Evolutionary conservation across 2,329 filamentous ascomycete species (phyloP), one percentile per base, ranked within the genome.

Genomic region (Pseudomassariella vexata): DNA sequence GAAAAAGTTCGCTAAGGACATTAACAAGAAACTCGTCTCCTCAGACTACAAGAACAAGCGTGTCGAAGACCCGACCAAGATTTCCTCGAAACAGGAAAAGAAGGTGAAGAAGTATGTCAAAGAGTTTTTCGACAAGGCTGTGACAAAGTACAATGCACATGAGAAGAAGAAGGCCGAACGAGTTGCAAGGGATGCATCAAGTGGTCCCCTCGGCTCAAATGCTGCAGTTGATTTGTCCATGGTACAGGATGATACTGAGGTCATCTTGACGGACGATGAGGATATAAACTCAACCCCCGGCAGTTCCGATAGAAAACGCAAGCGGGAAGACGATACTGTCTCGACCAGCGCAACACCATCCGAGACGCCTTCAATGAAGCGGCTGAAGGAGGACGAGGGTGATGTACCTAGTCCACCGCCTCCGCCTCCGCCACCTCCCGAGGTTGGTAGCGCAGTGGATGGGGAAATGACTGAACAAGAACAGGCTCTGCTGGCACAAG

Each of bases 11-110:
- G 70, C 68, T 34, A 77, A 79, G 47, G 71, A 82, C 56, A 73
- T 90, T 28, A 79, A 79, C 35, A 95, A 95, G 60, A 94, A 90
- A 57, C 73, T 96, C 10, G 89, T 95, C 14, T 77, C 85, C 12
- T 92, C 87, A 0, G 90, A 96, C 56, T 95, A 85, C 63, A 94
- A 94, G 56, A 83, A 90, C 50, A 77, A 79, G 28, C 81, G 87
- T n/a, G 88, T 95, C 8, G 73, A 77, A 27, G 82, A 95, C 49
- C 90, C 88, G 0, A 85, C 77, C 9, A 53, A 54, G 29, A 81
- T 95, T 42, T 75, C 73, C 18, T 74, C 84, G 21, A 89, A 86
- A 52, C 85, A 92, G 48, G 75, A 82, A 47, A 82, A 81, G 52
- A 86, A 88, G 42, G 76, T 95, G 37, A 94, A 86, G 61, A 80